Percentiles rank a stretch among this genome's conserved stretches.
Evolutionary conservation across 371 early-diverging fungal species (phyloP).

Genomic region (Actinomortierella wolfii): DNA sequence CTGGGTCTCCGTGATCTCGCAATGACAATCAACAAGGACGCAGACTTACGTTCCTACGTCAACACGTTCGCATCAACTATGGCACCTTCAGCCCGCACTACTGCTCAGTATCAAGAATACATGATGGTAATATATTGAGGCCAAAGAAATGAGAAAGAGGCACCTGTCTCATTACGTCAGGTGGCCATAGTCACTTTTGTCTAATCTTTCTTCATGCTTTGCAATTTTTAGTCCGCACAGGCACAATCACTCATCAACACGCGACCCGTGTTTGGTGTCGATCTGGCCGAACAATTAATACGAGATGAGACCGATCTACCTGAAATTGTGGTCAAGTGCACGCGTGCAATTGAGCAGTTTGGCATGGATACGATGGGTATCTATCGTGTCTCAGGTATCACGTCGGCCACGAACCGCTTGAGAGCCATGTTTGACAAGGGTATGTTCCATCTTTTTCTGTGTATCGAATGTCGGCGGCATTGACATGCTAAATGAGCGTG

Average conservation of each 20-base stretch:
- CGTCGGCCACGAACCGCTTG: constrained; percentile 68
- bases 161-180: neutral
- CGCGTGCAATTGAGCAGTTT: constrained; percentile 73
- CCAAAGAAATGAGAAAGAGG: neutral
- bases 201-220: constrained; percentile 6
- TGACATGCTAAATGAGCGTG: neutral
- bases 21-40: constrained; percentile 61
- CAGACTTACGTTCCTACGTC: constrained; percentile 52
- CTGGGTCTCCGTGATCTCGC: constrained; percentile 57
- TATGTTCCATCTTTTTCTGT: constrained; percentile 21
- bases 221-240: constrained; percentile 62
- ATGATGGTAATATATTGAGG: constrained; percentile 46
- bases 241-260: constrained; percentile 64
- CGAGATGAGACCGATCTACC: constrained; percentile 77
- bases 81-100: constrained; percentile 30
- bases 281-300: constrained; percentile 59
- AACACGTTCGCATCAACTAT: constrained; percentile 27
- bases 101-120: constrained; percentile 67
- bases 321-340: constrained; percentile 71
- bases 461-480: neutral
- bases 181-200: no score
- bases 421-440: constrained; percentile 73
- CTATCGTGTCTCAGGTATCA: constrained; percentile 84
- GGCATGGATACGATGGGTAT: constrained; percentile 75
- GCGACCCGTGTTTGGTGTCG: constrained; percentile 71